phyloP scores from a whole-genome alignment of 495 filamentous ascomycete genomes.

The Penicillium malachiteum region DNA sequence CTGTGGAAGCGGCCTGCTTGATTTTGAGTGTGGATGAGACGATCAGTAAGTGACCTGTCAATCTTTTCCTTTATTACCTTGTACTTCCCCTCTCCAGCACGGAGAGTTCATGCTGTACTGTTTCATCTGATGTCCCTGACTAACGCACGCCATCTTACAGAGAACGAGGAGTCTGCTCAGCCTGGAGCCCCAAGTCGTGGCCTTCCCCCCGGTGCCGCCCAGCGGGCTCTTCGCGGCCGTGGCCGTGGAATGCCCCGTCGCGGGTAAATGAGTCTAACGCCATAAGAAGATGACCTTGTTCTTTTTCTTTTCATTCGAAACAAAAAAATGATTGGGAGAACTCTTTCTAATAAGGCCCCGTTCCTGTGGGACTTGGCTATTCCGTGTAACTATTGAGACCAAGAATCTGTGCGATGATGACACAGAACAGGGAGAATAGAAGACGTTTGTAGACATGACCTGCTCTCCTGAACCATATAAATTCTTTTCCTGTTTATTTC shows the following conservation, averaged over 20 bases:
- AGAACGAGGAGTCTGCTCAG: conserved; percentile 84
- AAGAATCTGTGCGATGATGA: conserved; percentile 8
- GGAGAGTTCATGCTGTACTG: neutral
- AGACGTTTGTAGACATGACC: neutral
- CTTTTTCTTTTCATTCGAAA: conserved; percentile 12
- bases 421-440: conserved; percentile 13
- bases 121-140: conserved; percentile 2
- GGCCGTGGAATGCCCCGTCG: conserved; percentile 83
- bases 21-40: conserved; percentile 97
- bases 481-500: no score
- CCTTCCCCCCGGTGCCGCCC: conserved; percentile 88
- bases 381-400: conserved; percentile 16
- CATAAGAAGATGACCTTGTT: conserved; percentile 20
- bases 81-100: neutral
- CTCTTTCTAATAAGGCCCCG: conserved; percentile 17
- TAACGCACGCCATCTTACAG: conserved; percentile 30
- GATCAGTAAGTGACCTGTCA: conserved; percentile 60
- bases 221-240: conserved; percentile 79
- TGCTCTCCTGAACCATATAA: neutral
- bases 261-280: conserved; percentile 31
- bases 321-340: conserved; percentile 13
- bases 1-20: conserved; percentile 90
- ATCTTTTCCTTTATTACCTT: neutral
- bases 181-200: conserved; percentile 75
- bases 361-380: conserved; percentile 9